Evolutionary conservation across 495 filamentous ascomycete species (phyloP).

Genomic region (Penicillium steckii): DNA sequence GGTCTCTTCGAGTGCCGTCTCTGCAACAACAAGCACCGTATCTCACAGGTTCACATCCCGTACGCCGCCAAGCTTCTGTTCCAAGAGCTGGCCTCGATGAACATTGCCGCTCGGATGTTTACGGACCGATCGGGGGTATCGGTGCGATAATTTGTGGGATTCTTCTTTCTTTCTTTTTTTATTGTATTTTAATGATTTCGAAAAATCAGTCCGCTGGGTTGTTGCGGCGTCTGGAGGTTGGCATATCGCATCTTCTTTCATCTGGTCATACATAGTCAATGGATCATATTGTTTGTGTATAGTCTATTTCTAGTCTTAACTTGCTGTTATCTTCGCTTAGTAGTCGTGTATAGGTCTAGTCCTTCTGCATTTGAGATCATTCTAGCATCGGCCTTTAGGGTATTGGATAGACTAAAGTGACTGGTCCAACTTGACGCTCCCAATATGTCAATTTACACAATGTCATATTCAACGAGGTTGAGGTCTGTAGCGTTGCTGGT

Average conservation of each 20-base stretch:
- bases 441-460: too few relatives aligned
- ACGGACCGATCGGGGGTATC: constrained; percentile 62
- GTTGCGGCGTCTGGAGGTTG: constrained; percentile 28
- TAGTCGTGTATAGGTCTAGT: too few relatives aligned
- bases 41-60: constrained; percentile 94
- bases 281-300: neutral
- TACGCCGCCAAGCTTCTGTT: constrained; percentile 98
- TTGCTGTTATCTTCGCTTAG: too few relatives aligned
- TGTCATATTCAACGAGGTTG: too few relatives aligned
- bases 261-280: constrained; percentile 27
- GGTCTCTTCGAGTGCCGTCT: constrained; percentile 93
- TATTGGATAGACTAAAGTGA: too few relatives aligned
- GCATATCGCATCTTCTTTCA: constrained; percentile 21
- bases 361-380: too few relatives aligned
- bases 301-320: neutral
- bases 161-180: constrained; percentile 4
- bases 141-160: constrained; percentile 29
- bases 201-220: constrained; percentile 26
- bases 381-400: too few relatives aligned
- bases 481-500: too few relatives aligned
- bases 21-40: constrained; percentile 97
- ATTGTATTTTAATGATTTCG: constrained; percentile 31
- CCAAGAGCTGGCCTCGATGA: constrained; percentile 97
- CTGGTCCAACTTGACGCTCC: too few relatives aligned
- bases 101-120: constrained; percentile 96